A percentile compares a stretch with the other conserved stretches of the same genome.
phyloP scores from a whole-genome alignment of 352 stramenopile genomes.

The Phytophthora rubi region DNA sequence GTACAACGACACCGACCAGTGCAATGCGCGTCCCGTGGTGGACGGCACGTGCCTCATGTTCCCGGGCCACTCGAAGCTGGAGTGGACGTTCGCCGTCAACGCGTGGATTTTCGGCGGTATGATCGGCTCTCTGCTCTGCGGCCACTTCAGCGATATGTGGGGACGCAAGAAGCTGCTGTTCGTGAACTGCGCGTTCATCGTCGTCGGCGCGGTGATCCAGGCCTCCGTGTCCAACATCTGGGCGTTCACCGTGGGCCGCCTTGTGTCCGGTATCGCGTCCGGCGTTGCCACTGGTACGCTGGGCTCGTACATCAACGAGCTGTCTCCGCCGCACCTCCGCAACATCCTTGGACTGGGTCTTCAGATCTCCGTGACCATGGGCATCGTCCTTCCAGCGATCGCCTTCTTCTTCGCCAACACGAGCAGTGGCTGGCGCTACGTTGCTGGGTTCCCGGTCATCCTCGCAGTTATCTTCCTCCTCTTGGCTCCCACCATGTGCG shows the following conservation, averaged over 20 bases:
- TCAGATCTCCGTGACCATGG: slow-evolving; percentile 55
- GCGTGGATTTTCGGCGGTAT: slow-evolving; percentile 32
- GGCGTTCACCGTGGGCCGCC: slow-evolving; percentile 37
- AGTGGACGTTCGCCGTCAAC: slow-evolving; percentile 30
- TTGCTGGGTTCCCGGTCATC: slow-evolving; percentile 44
- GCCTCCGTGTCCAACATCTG: slow-evolving; percentile 30
- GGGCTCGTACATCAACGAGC: slow-evolving; percentile 57
- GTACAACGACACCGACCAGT: slow-evolving; percentile 27
- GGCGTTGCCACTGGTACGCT: slow-evolving; percentile 34
- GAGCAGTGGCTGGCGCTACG: slow-evolving; percentile 46
- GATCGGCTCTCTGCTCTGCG: slow-evolving; percentile 26
- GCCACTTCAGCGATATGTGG: slow-evolving; percentile 27
- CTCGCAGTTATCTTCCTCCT: slow-evolving; percentile 49
- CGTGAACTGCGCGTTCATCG: slow-evolving; percentile 43
- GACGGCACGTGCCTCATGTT: slow-evolving; percentile 32
- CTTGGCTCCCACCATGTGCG: slow-evolving; percentile 45
- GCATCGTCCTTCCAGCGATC: slow-evolving; percentile 50
- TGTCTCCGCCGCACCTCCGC: slow-evolving; percentile 29
- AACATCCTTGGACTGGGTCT: slow-evolving; percentile 37
- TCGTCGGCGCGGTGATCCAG: slow-evolving; percentile 42
- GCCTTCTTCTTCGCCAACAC: slow-evolving; percentile 69
- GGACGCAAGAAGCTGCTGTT: slow-evolving; percentile 32
- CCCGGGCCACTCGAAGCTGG: slow-evolving; percentile 22
- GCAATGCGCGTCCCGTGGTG: slow-evolving; percentile 24
- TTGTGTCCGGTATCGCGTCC: slow-evolving; percentile 32